These are phyloP conservation scores for Fusarium pilosicola DNA, from an alignment of 2,329 filamentous ascomycete genomes.

Conservation along the genomic window DNA sequence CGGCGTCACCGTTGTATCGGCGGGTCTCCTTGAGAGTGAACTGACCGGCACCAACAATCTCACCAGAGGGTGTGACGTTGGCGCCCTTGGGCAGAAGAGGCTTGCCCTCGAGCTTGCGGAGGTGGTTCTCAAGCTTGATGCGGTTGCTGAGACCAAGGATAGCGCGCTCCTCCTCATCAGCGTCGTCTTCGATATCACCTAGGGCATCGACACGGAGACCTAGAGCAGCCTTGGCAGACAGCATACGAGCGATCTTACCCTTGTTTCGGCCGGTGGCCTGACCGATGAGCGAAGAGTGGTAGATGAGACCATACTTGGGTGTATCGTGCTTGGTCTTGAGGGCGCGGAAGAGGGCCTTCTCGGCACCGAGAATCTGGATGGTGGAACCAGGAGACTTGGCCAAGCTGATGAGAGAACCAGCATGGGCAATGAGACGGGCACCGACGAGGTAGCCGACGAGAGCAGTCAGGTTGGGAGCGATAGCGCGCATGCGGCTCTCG, in stretches of 20 bases:
- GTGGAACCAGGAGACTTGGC: conserved; percentile 96
- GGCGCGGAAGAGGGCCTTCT: conserved; percentile 98
- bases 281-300: conserved; percentile 91
- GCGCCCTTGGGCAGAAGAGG: conserved; percentile 81
- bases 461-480: conserved; percentile 93
- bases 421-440: conserved; percentile 92
- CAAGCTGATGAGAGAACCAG: conserved; percentile 92
- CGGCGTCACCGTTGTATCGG: conserved; percentile 95
- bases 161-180: conserved; percentile 89
- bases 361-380: conserved; percentile 96
- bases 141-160: conserved; percentile 79
- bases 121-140: conserved; percentile 78
- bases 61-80: conserved; percentile 78
- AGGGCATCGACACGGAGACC: conserved; percentile 91
- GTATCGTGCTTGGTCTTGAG: conserved; percentile 99
- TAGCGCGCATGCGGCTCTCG: conserved; percentile 92
- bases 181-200: conserved; percentile 66
- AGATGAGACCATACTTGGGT: conserved; percentile 96
- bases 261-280: conserved; percentile 99
- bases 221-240: conserved; percentile 92
- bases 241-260: conserved; percentile 97
- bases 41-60: conserved; percentile 73
- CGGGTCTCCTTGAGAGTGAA: conserved; percentile 92
- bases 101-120: conserved; percentile 88
- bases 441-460: conserved; percentile 94